Evolutionary conservation across 257 asterid species (phyloP), one percentile per base, ranked within the genome.

Genomic region (Parsonsia alboflavescens): DNA sequence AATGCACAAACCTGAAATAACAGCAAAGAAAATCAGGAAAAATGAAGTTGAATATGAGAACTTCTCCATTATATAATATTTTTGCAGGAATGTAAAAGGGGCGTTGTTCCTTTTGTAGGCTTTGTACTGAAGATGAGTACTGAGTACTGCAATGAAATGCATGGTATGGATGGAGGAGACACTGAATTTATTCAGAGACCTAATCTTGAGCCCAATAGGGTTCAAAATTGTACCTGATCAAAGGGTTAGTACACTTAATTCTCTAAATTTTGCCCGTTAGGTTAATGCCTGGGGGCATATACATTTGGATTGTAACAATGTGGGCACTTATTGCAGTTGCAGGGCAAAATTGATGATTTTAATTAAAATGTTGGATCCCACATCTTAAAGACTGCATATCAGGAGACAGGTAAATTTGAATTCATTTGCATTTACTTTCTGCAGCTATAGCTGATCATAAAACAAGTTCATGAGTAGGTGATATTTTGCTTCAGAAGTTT

Each of bases 321-420:
- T 28, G 33, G 45, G 68, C 30, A 62, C 30, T 62, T 62, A 62
- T 62, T 62, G 68, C 45, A 62, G n/a, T 59, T 59, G 39, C 36
- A 24, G 45, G n/a, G 6, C 0, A 30, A 42, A 28, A 61, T 61
- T 62, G 68, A 36, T 62, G 45, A 54, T 6, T 54, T 5, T 42
- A 42, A 62, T 61, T 61, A 13, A 62, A 62, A 17, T 62, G 68
- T 28, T 62, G 45, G 45, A 62, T 62, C 68, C 68, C 68, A 62
- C 68, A 33, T 33, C 39, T 33, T 59, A 26, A 59, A 59, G 66
- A 59, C 41, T 28, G 17, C 26, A 10, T 12, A 3, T 12, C 66
- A 62, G 68, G 33, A 33, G 68, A 62, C 68, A 62, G 68, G 17
- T 6, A 30, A 28, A 62, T 13, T 62, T 62, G 45, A 62, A 62